Evolutionary conservation across 176 grass and related monocot genomes (phyloP).

Genomic region (Aegilops longissima): DNA sequence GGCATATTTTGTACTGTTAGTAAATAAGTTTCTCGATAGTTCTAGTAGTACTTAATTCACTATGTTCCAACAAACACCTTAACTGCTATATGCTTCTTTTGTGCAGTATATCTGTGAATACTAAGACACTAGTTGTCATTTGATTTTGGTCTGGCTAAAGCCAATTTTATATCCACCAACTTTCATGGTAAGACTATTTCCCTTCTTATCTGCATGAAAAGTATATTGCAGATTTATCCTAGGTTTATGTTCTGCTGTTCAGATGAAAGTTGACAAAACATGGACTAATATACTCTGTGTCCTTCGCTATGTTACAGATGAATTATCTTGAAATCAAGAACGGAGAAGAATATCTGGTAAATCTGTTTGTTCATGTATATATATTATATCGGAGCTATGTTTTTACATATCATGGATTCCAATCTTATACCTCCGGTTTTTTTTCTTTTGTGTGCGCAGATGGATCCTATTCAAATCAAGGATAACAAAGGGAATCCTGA

Average conservation of each 20-base stretch:
- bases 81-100: slow-evolving; percentile 21
- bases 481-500: slow-evolving; percentile 40
- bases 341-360: slow-evolving; percentile 50
- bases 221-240: slow-evolving; percentile 22
- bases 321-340: slow-evolving; percentile 60
- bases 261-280: not conserved
- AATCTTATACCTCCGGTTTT: slow-evolving; percentile 6
- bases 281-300: slow-evolving; percentile 25
- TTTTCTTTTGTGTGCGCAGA: slow-evolving; percentile 28
- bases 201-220: slow-evolving; percentile 4
- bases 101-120: slow-evolving; percentile 15
- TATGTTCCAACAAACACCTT: not conserved
- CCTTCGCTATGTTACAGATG: slow-evolving; percentile 60
- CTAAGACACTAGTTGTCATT: not conserved
- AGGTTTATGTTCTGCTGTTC: slow-evolving; percentile 22
- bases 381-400: slow-evolving; percentile 2
- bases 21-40: slow-evolving; percentile 6
- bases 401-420: slow-evolving; percentile 20
- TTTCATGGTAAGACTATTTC: not conserved
- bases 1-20: not conserved
- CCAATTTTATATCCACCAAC: not conserved
- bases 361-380: slow-evolving; percentile 29
- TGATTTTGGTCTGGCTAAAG: slow-evolving; percentile 21
- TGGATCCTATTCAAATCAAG: slow-evolving; percentile 64
- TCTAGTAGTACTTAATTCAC: not conserved